Percentiles rank a stretch among this genome's conserved stretches.
Conservation (phyloP, 495 filamentous ascomycete species). For the Daldinia grandis region DNA sequence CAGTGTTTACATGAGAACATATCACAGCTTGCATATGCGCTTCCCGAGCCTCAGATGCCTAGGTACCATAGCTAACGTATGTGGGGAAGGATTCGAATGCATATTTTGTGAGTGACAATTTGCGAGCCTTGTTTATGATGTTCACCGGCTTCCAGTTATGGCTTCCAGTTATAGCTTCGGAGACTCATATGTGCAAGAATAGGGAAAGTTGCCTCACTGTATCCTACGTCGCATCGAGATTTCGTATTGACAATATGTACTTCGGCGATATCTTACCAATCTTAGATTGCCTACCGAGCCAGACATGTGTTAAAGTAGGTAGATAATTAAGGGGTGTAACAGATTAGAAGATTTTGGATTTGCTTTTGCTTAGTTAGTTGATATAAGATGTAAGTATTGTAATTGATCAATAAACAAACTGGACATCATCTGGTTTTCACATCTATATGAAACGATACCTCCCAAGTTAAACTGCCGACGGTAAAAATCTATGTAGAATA, state of each 20-base stretch:
- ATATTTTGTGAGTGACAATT: not conserved
- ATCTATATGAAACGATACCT: not conserved
- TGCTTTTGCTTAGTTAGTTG: no score
- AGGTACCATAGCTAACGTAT: not conserved
- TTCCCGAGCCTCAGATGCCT: not conserved
- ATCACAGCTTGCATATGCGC: not conserved
- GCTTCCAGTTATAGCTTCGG: not conserved
- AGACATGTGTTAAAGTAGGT: not conserved
- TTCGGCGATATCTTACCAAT: not conserved
- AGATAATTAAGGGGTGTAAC: not conserved
- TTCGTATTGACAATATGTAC: not conserved
- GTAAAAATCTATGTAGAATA: not conserved
- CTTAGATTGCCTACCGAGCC: not conserved
- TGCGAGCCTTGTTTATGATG: not conserved
- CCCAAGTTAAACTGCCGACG: not conserved
- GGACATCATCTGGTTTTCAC: not conserved
- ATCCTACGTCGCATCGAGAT: not conserved
- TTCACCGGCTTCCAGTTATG: not conserved
- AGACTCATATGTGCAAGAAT: not conserved
- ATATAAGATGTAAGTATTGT: not conserved
- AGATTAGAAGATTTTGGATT: not conserved
- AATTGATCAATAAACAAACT: not conserved
- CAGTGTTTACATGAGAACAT: not conserved
- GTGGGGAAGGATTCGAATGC: not conserved
- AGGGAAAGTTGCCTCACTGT: not conserved